Evolutionary conservation across 108 stramenopile species (phyloP).

Genomic region (Discostella pseudostelligera): DNA sequence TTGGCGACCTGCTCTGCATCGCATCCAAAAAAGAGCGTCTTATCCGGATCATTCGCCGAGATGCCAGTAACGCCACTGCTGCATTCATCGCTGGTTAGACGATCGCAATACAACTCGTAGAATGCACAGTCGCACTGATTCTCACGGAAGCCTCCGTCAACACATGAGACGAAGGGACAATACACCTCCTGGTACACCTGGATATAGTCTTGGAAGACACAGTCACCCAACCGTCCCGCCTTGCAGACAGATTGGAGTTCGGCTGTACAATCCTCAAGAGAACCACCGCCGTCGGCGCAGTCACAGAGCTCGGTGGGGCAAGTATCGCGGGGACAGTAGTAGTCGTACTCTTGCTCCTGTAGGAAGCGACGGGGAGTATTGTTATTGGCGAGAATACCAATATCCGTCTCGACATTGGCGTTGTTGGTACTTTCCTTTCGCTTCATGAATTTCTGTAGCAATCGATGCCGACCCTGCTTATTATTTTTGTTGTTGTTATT

Average conservation of each 20-base stretch:
- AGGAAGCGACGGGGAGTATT: conserved; percentile 29
- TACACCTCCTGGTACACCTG: conserved; percentile 36
- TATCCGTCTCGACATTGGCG: not conserved
- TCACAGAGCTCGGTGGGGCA: conserved; percentile 45
- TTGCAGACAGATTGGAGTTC: conserved; percentile 40
- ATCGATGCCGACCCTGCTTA: conserved; percentile 12
- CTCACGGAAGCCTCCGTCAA: conserved; percentile 36
- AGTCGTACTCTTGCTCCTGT: conserved; percentile 24
- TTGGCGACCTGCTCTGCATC: conserved; percentile 30
- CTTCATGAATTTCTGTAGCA: conserved; percentile 24
- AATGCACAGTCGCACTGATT: conserved; percentile 50
- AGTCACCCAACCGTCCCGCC: conserved; percentile 29
- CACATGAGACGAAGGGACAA: conserved; percentile 36
- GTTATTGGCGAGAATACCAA: conserved; percentile 25
- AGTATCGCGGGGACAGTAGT: conserved; percentile 43
- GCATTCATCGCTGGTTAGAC: conserved; percentile 21
- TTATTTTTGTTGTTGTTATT: not conserved
- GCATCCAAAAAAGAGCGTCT: conserved; percentile 47
- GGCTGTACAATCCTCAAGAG: conserved; percentile 34
- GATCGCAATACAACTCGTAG: conserved; percentile 38
- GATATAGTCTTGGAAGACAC: conserved; percentile 40
- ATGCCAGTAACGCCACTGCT: conserved; percentile 4
- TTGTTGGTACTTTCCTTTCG: not conserved
- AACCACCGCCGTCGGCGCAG: conserved; percentile 41
- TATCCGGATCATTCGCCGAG: conserved; percentile 14